Base-by-base conservation (phyloP, 441 rosid species). In the Populus hybrid region DNA sequence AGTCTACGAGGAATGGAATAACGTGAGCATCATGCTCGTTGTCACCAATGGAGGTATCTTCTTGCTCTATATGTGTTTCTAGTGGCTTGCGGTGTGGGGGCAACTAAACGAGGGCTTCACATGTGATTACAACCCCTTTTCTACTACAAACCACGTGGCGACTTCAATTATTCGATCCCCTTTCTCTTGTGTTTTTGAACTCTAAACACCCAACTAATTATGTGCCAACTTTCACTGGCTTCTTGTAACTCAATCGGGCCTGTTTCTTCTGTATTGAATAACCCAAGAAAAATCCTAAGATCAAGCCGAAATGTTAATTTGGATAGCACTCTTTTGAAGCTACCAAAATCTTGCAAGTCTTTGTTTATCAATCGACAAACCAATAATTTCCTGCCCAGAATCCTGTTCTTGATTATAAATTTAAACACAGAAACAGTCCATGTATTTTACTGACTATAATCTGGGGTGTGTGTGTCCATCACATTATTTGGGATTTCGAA, bases 71-170 rank as follows among this genome's bases (percentile, higher is more conserved):
- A 32, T 73, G 71, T 20, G 69, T 28, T 50, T 30, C 46, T 36
- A 24, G 54, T 20, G 78, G 77, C 34, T 28, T 42, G 28, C 57
- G 75, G 57, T 46, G 82, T 82, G 87, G 88, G 85, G 81, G 78
- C 88, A 80, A 34, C 40, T 68, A 69, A 78, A 80, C 84, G 69
- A 84, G 80, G 83, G 67, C 78, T 83, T 86, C 89, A 85, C 89
- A 79, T 85, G 88, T 82, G 81, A 78, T 82, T 83, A 66, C 81
- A 81, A 73, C 83, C 85, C 89, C 69, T 76, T 54, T 81, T 80
- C 86, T 78, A 76, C 84, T 74, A 85, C 91, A 82, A 79, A 79
- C 86, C 91, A 82, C 88, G 84, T 88, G 89, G 65, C 79, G 81
- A 70, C 78, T 30, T 79, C 83, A 78, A 85, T 81, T 75, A 78